Conservation (phyloP, 179 eudicot genomes). For the Nepenthes alata region DNA sequence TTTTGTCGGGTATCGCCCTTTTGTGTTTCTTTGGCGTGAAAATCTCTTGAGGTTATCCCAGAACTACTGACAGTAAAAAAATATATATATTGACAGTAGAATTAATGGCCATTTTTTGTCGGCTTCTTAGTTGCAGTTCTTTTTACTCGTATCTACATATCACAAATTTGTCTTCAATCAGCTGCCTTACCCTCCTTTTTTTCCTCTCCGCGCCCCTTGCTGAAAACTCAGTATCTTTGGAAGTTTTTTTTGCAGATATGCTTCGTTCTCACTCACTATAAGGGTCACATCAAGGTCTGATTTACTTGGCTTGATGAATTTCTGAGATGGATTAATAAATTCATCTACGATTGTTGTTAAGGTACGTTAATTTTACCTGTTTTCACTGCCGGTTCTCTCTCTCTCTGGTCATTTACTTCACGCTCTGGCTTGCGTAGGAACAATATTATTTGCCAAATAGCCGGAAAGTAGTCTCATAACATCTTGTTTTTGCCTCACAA, state of each 20-base stretch:
- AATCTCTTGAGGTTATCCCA: no score
- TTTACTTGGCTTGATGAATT: no score
- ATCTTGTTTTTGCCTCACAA: slow-evolving; percentile 10
- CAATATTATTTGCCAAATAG: no score
- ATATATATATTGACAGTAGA: no score
- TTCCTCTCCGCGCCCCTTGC: background rate
- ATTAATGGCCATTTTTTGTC: slow-evolving; percentile 4
- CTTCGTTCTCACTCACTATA: background rate
- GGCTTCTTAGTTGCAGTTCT: slow-evolving; percentile 6
- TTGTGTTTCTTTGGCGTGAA: no score
- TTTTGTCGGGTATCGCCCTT: no score
- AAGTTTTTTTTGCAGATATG: background rate
- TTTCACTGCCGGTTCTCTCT: background rate
- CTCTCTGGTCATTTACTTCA: background rate
- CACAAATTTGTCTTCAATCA: slow-evolving; percentile 6
- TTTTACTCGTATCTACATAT: slow-evolving; percentile 1
- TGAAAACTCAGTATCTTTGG: no score
- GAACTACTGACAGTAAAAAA: no score
- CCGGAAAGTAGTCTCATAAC: background rate
- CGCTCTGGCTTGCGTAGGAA: background rate
- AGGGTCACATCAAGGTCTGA: no score
- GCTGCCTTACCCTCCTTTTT: background rate
- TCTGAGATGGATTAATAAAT: no score
- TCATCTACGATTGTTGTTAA: no score
- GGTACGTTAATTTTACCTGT: no score